Conservation (phyloP, 257 asterid species). For the Cinchona pubescens region DNA sequence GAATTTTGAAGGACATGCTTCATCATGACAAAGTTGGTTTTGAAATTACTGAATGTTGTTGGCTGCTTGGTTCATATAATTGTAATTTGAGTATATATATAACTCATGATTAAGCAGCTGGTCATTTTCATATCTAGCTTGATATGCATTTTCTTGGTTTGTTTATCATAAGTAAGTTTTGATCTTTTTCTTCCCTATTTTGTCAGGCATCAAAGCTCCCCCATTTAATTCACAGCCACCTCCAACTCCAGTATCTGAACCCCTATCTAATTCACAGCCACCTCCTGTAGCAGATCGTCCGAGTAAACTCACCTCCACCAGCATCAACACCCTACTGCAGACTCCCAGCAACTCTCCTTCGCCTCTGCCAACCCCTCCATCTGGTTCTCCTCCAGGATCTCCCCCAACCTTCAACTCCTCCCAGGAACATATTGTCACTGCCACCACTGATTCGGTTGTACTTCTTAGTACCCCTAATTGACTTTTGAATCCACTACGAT, state of each 20-base stretch:
- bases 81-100: too few relatives aligned
- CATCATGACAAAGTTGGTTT: background rate
- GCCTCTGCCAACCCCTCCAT: slow-evolving; percentile 15
- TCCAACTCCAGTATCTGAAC: slow-evolving; percentile 21
- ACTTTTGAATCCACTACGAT: background rate
- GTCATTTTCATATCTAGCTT: too few relatives aligned
- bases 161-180: too few relatives aligned
- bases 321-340: slow-evolving; percentile 11
- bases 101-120: too few relatives aligned
- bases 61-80: too few relatives aligned
- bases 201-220: slow-evolving; percentile 34
- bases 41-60: too few relatives aligned
- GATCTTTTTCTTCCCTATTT: too few relatives aligned
- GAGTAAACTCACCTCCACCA: slow-evolving; percentile 17
- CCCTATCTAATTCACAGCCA: slow-evolving; percentile 21
- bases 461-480: too few relatives aligned
- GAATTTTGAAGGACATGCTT: background rate
- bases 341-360: slow-evolving; percentile 23
- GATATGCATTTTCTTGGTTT: too few relatives aligned
- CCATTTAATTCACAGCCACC: slow-evolving; percentile 20
- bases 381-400: slow-evolving; percentile 10
- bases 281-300: slow-evolving; percentile 20
- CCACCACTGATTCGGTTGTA: slow-evolving; percentile 20
- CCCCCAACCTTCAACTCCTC: slow-evolving; percentile 16
- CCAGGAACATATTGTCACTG: slow-evolving; percentile 26